Evolutionary conservation across 306 rosid genomes (phyloP), one percentile per base, ranked within the genome.

Genomic region (Quercus glauca): DNA sequence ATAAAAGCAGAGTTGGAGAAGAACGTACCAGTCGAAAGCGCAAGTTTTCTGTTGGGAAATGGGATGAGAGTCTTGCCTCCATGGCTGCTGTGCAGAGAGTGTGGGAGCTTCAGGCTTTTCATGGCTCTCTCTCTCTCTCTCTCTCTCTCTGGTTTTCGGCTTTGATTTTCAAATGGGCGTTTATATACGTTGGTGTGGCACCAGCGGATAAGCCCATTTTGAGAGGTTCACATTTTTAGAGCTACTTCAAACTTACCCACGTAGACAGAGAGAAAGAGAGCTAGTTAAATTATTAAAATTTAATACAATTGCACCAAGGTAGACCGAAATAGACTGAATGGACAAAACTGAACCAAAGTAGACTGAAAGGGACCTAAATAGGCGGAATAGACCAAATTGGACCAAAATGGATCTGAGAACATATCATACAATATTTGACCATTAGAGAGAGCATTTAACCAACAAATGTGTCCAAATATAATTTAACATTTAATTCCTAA

Each of bases 51-150:
- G 55, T 31, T 53, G 71, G 79, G 84, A 51, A 84, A 55, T 23
- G 82, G 63, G 25, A 78, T 5, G 17, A 76, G 78, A 80, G 83
- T 23, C 20, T 70, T 84, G 64, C 82, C 31, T 71, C 80, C 84
- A 79, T 76, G 74, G 77, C 28, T 43, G 12, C 75, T 6, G 72
- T 6, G 26, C 1, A 60, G 33, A 29, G 77, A 69, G 59, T 64
- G 67, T 26, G 79, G 85, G 75, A 84, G 83, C 83, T 87, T 82
- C 77, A 79, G 19, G 85, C 51, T 82, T 28, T 80, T 86, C 90
- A 84, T 87, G 79, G 83, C 65, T 26, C 31, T 14, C 49, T 20
- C n/a, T n/a, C n/a, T n/a, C n/a, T n/a, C n/a, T n/a, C n/a, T n/a
- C n/a, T n/a, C 70, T 53, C 14, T 55, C 2, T 23, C 4, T 25